Evolutionary conservation across 495 filamentous ascomycete genomes (phyloP), one percentile per base, ranked within the genome.

Genomic region (Lepraria neglecta): DNA sequence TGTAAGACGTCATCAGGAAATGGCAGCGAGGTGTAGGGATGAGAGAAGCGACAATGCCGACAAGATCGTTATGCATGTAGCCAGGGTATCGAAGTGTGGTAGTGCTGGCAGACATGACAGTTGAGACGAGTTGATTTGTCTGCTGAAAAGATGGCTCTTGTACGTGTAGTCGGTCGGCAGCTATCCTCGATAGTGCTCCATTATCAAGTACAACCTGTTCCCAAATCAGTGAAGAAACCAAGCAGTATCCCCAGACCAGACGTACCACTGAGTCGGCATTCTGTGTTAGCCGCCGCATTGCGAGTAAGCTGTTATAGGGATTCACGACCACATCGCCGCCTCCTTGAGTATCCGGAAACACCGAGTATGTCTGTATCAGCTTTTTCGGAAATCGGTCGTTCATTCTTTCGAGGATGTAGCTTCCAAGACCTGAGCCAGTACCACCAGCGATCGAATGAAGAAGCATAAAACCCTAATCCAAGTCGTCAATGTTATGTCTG

Each of bases 21-120:
- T 98, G 94, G 73, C 91, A 95, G 59, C 94, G 88, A 15, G 94
- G 94, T 0, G 91, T 97, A 10, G 94, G 94, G 55, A 98, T 97
- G 6, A 98, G 80, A 24, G 91, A 95, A 43, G 94, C 95, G 51
- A 97, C 84, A 69, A 98, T 97, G 68, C 92, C 91, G 65, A 95
- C 92, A 9, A 98, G 87, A 70, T 98, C 94, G 71, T 98, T 98
- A 76, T 98, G 94, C 95, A 98, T 97, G 70, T 98, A 98, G 30
- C 95, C 94, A 1, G 94, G 94, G 72, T 98, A 97, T 61, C 94
- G 83, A 38, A 98, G 86, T 9, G 94, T 96, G 6, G 92, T 96
- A 1, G 94, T 98, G 68, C 90, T 92, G 11, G 95, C 94, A 28
- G 92, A 97, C 94, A 98, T 98, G 65, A 98, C 95, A 3, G 95